Percentiles rank a stretch among this genome's conserved stretches.
phyloP scores from a whole-genome alignment of 495 filamentous ascomycete species.

The Trichoderma virens region DNA sequence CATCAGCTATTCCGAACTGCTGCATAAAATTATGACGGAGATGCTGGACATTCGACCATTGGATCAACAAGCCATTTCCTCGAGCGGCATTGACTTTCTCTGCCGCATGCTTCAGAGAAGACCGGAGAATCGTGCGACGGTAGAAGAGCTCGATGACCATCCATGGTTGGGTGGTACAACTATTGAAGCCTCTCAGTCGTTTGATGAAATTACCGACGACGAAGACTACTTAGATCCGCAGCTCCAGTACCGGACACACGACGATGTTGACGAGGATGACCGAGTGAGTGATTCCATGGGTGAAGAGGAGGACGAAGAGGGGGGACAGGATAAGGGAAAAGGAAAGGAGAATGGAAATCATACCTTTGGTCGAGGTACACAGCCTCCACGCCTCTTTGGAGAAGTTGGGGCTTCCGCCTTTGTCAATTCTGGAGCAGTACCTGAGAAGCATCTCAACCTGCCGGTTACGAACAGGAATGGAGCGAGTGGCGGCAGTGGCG shows the following conservation, averaged over 20 bases:
- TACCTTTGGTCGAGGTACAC: slow-evolving; percentile 25
- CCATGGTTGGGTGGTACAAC: slow-evolving; percentile 51
- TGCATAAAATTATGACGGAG: slow-evolving; percentile 75
- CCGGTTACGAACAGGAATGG: slow-evolving; percentile 18
- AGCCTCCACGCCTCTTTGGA: slow-evolving; percentile 58
- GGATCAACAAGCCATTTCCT: slow-evolving; percentile 46
- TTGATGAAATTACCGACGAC: slow-evolving; percentile 43
- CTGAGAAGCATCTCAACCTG: slow-evolving; percentile 36
- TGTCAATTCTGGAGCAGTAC: slow-evolving; percentile 47
- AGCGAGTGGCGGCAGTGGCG: slow-evolving; percentile 22
- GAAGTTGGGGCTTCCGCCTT: slow-evolving; percentile 68
- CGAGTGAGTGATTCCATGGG: slow-evolving; percentile 30
- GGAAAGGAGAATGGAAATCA: slow-evolving; percentile 32
- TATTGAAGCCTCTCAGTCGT: slow-evolving; percentile 31
- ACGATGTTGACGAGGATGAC: slow-evolving; percentile 15
- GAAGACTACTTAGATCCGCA: slow-evolving; percentile 45
- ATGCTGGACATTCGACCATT: slow-evolving; percentile 56
- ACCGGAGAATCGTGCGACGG: slow-evolving; percentile 59
- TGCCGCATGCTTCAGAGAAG: slow-evolving; percentile 64
- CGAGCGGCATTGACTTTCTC: slow-evolving; percentile 63
- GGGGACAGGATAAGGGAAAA: slow-evolving; percentile 18
- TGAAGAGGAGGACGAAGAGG: slow-evolving; percentile 26
- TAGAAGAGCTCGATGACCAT: slow-evolving; percentile 55
- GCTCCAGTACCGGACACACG: slow-evolving; percentile 40
- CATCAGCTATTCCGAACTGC: slow-evolving; percentile 51